Conservation (phyloP, 2,329 filamentous ascomycete species). For the Sarocladiaceae sp. region DNA sequence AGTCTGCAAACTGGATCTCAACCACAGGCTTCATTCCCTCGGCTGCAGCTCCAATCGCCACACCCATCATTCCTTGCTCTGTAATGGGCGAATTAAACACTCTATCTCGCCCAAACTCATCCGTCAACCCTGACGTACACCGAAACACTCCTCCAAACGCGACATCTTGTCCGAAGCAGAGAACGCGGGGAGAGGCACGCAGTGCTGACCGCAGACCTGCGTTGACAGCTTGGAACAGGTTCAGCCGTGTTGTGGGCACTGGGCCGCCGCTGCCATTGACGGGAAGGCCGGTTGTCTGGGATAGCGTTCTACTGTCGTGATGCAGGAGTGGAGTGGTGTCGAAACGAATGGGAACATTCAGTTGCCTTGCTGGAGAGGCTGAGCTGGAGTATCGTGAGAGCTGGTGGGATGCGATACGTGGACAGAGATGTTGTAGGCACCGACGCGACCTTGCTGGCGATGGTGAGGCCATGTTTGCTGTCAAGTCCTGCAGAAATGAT, state of each 20-base stretch:
- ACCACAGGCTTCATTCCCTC: constrained; percentile 91
- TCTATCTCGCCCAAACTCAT: constrained; percentile 79
- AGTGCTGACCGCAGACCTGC: constrained; percentile 81
- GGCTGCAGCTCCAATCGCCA: constrained; percentile 83
- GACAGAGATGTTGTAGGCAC: too few species aligned
- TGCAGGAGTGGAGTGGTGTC: constrained; percentile 74
- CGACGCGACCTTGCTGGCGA: too few species aligned
- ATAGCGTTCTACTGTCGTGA: constrained; percentile 69
- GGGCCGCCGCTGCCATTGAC: constrained; percentile 59
- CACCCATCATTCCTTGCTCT: constrained; percentile 92
- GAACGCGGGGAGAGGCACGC: constrained; percentile 75
- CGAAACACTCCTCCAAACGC: constrained; percentile 96
- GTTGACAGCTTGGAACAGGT: constrained; percentile 92
- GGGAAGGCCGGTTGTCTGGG: constrained; percentile 69
- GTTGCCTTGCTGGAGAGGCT: constrained; percentile 54
- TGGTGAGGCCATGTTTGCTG: too few species aligned
- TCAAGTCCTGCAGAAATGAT: too few species aligned
- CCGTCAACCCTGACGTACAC: constrained; percentile 85
- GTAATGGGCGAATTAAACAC: constrained; percentile 96
- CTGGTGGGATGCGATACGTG: too few species aligned
- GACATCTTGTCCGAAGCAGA: constrained; percentile 95
- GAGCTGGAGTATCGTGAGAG: too few species aligned
- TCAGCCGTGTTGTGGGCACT: constrained; percentile 85
- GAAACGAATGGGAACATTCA: constrained; percentile 89
- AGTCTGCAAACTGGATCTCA: constrained; percentile 95